Evolutionary conservation across 2,329 filamentous ascomycete genomes (phyloP), one percentile per base, ranked within the genome.

Genomic region (Botrytis hyacinthi): DNA sequence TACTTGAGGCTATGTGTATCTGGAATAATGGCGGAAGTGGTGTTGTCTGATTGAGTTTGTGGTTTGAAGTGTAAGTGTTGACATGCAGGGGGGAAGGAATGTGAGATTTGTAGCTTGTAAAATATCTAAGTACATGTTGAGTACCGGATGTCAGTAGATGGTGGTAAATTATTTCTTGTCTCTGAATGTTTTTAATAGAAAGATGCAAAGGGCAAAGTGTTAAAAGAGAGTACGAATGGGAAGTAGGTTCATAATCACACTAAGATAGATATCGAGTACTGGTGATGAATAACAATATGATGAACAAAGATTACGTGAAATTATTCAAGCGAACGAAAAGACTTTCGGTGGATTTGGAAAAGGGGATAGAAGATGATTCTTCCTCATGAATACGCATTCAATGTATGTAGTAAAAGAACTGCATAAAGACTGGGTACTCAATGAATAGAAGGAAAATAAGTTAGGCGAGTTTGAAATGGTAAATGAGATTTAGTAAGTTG

Each of bases 271-370:
- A 4, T 42, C 51, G n/a, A 54, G 29, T 29, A 29, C n/a, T 29
- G 5, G 6, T 29, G n/a, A 29, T 29, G 3, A 18, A n/a, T 9
- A 4, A 18, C 6, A n/a, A 54, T 29, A 8, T 29, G 14, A 54
- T 54, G n/a, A 29, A 42, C 14, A 42, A 5, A 54, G 48, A 54
- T 0, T 3, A 16, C 12, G 14, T 14, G 12, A 12, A 16, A 54
- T n/a, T n/a, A 16, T 10, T 7, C 48, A 54, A n/a, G 26, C 26
- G 5, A 48, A 2, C 26, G 4, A 48, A 48, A 48, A 4, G 22
- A 48, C 3, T 2, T 12, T 3, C 10, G 20, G 0, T 4, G 10
- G 1, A 2, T 48, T 26, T n/a, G 26, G 4, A 2, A 26, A 26
- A 4, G 0, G 2, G n/a, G 26, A n/a, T n/a, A 44, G 16, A 20